Percentiles rank a stretch among this genome's conserved stretches.
Conservation (phyloP, 495 filamentous ascomycete genomes). For the Geopyxis carbonaria region DNA sequence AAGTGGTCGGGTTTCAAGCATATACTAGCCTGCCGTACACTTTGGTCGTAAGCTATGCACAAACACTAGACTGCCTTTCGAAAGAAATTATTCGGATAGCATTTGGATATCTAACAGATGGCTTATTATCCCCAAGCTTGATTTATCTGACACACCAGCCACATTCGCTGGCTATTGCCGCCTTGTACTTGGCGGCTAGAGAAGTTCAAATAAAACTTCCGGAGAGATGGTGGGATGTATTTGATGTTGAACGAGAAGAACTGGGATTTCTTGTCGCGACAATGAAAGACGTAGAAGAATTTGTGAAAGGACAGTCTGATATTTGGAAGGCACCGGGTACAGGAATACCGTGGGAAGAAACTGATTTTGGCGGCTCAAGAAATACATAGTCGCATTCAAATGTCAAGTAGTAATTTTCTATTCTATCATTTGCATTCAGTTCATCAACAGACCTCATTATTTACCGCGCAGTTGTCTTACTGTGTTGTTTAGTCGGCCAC, state of each 20-base stretch:
- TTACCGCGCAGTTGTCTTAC: no score
- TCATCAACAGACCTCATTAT: no score
- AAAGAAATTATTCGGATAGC: constrained; percentile 39
- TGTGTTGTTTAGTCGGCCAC: no score
- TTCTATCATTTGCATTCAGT: no score
- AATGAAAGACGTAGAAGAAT: constrained; percentile 63
- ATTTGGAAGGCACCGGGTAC: no score
- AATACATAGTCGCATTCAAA: no score
- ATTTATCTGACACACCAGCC: constrained; percentile 89
- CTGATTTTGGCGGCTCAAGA: no score
- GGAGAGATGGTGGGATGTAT: constrained; percentile 87
- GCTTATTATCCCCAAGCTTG: constrained; percentile 70
- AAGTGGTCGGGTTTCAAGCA: constrained; percentile 60
- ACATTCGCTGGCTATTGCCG: constrained; percentile 63
- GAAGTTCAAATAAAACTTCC: constrained; percentile 63
- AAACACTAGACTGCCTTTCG: constrained; percentile 52
- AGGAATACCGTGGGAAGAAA: no score
- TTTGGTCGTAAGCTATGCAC: constrained; percentile 81
- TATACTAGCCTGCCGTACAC: constrained; percentile 72
- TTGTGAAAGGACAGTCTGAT: constrained; percentile 42
- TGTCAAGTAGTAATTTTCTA: no score
- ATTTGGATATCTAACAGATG: constrained; percentile 64
- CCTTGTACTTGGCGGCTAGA: constrained; percentile 74
- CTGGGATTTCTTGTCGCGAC: constrained; percentile 82
- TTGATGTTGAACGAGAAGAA: constrained; percentile 93